phyloP scores from a whole-genome alignment of 768 basidiomycete genomes.

The Mycena olivaceomarginata region DNA sequence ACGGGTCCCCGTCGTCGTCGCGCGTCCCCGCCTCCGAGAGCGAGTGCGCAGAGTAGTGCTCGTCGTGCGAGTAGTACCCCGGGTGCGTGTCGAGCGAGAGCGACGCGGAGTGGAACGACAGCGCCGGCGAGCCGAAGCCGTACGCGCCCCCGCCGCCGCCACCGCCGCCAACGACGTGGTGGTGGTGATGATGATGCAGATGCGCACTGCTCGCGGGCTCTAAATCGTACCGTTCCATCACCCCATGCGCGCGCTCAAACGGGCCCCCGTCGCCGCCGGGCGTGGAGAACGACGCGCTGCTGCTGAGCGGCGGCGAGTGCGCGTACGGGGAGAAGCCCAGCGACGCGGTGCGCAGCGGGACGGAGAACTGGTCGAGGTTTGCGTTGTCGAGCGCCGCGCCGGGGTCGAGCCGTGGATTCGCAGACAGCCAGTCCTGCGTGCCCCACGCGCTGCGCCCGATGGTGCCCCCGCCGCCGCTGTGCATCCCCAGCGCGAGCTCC shows the following conservation, averaged over 20 bases:
- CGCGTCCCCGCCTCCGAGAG: constrained; percentile 37
- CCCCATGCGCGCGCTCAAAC: constrained; percentile 79
- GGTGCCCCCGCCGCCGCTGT: constrained; percentile 60
- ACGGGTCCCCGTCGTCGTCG: constrained; percentile 24
- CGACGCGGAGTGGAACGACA: constrained; percentile 39
- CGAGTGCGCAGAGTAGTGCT: constrained; percentile 32
- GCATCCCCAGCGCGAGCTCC: constrained; percentile 34
- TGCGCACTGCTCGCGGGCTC: constrained; percentile 49
- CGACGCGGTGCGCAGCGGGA: background rate
- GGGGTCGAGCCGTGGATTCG: constrained; percentile 87
- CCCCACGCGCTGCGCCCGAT: constrained; percentile 93
- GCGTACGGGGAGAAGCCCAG: background rate
- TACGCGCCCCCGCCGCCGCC: constrained; percentile 4
- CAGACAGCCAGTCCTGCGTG: constrained; percentile 88
- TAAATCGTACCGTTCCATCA: constrained; percentile 89
- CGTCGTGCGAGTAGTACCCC: constrained; percentile 5
- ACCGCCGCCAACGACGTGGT: background rate
- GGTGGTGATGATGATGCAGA: constrained; percentile 36
- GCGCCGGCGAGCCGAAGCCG: constrained; percentile 38
- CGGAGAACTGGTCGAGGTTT: background rate
- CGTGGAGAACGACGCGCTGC: constrained; percentile 51
- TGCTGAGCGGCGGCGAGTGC: constrained; percentile 37
- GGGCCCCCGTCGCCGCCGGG: constrained; percentile 53
- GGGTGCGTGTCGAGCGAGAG: constrained; percentile 32
- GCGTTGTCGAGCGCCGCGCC: constrained; percentile 25